A percentile compares a stretch with the other conserved stretches of the same genome.
Evolutionary conservation across 139 green algal genomes (phyloP).

Genomic region (Chlorella ohadii): DNA sequence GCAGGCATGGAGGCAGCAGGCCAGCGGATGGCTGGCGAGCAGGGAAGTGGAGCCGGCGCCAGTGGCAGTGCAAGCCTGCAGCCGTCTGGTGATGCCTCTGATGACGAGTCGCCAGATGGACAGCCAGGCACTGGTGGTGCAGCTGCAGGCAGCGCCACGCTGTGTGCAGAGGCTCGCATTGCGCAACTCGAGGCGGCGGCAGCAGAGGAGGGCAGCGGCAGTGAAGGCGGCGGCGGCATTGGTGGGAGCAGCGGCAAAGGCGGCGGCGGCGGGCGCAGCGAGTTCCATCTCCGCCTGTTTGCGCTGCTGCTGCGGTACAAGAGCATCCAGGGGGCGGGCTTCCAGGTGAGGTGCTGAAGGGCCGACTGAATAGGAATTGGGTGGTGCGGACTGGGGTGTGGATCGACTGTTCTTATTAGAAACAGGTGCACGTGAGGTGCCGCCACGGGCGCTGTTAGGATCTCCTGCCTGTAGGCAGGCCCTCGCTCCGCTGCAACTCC

Average conservation of each 20-base stretch:
- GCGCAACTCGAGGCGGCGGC: neutral
- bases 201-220: neutral
- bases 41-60: neutral
- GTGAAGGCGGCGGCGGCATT: neutral
- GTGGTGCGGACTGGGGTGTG: no score
- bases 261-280: neutral
- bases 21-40: neutral
- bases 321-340: neutral
- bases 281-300: slow-evolving; percentile 3
- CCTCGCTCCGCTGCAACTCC: no score
- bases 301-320: slow-evolving; percentile 8
- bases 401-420: no score
- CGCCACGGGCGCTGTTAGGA: no score
- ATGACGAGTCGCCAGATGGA: neutral
- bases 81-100: neutral
- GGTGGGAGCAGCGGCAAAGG: no score
- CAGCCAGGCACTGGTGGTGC: neutral
- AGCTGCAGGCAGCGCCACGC: neutral
- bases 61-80: neutral
- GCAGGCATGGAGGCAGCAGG: neutral
- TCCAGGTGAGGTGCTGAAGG: neutral
- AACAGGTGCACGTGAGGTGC: no score
- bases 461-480: no score
- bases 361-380: no score
- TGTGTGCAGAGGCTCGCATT: neutral